These are phyloP conservation scores for Sungouiozyma ichnusensis DNA, from an alignment of 805 yeast genomes.

Conservation along the genomic window DNA sequence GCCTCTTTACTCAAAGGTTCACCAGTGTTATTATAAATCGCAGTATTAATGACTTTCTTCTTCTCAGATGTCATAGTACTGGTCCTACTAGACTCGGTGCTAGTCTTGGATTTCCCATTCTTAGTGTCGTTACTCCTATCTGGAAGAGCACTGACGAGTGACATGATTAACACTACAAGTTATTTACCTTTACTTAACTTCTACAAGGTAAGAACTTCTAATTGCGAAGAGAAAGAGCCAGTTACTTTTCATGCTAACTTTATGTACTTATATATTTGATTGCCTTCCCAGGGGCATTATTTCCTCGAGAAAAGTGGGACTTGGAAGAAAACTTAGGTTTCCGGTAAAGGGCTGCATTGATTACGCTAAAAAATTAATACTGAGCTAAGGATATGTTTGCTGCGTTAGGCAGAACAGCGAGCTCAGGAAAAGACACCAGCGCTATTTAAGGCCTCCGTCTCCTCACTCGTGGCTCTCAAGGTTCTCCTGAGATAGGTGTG, in stretches of 20 bases:
- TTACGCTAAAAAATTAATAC: too few species aligned
- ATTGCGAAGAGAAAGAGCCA: background rate
- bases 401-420: too few species aligned
- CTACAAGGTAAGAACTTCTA: background rate
- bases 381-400: too few species aligned
- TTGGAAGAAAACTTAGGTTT: too few species aligned
- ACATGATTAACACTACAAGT: slow-evolving; percentile 13
- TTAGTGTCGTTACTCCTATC: slow-evolving; percentile 4
- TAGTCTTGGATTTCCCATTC: slow-evolving; percentile 2
- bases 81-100: slow-evolving; percentile 2
- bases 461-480: too few species aligned
- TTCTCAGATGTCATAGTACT: slow-evolving; percentile 4
- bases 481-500: too few species aligned
- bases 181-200: background rate
- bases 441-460: too few species aligned
- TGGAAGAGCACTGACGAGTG: slow-evolving; percentile 23
- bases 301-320: background rate
- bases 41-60: background rate
- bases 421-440: too few species aligned
- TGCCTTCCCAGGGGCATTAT: background rate
- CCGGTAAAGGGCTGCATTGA: too few species aligned
- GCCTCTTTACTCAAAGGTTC: slow-evolving; percentile 68
- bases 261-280: background rate
- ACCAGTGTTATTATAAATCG: slow-evolving; percentile 56
- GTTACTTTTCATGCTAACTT: too few species aligned